Conservation (phyloP, 2,329 filamentous ascomycete genomes). For the Pyrenophora teres region DNA sequence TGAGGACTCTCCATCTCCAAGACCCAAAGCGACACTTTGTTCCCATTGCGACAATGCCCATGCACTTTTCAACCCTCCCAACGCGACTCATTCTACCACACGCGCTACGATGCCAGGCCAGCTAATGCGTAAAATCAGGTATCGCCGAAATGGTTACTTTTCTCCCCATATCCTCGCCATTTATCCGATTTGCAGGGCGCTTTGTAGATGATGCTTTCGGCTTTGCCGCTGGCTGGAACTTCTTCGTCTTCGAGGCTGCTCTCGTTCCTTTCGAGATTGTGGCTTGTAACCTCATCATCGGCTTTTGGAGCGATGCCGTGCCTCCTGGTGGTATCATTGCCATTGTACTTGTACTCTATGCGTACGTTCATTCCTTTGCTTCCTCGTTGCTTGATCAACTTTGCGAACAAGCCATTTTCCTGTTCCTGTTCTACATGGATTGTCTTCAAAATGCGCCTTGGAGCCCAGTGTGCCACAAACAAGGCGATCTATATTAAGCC, state of each 20-base stretch:
- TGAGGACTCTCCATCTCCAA: conserved; percentile 34
- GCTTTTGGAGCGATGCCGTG: conserved; percentile 59
- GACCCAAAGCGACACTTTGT: conserved; percentile 23
- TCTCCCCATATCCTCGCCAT: conserved; percentile 75
- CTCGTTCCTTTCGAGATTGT: conserved; percentile 71
- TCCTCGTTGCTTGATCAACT: not conserved
- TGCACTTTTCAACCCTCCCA: conserved; percentile 19
- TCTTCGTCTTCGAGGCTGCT: conserved; percentile 71
- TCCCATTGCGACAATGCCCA: conserved; percentile 29
- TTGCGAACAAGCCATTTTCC: not conserved
- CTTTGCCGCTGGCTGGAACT: conserved; percentile 75
- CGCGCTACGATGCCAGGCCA: conserved; percentile 8
- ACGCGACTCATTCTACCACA: conserved; percentile 5
- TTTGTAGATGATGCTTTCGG: conserved; percentile 78
- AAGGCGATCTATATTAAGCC: not conserved
- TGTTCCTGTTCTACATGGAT: not conserved
- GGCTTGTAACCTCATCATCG: conserved; percentile 49
- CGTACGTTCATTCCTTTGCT: conserved; percentile 49
- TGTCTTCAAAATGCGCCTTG: not conserved
- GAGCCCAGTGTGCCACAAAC: not conserved
- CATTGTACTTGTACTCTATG: conserved; percentile 62
- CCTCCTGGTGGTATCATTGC: conserved; percentile 66
- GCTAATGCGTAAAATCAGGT: conserved; percentile 38
- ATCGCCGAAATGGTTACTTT: conserved; percentile 80
- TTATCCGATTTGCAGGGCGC: conserved; percentile 76